Conservation (phyloP, 768 basidiomycete species). For the Steccherinum ochraceum region DNA sequence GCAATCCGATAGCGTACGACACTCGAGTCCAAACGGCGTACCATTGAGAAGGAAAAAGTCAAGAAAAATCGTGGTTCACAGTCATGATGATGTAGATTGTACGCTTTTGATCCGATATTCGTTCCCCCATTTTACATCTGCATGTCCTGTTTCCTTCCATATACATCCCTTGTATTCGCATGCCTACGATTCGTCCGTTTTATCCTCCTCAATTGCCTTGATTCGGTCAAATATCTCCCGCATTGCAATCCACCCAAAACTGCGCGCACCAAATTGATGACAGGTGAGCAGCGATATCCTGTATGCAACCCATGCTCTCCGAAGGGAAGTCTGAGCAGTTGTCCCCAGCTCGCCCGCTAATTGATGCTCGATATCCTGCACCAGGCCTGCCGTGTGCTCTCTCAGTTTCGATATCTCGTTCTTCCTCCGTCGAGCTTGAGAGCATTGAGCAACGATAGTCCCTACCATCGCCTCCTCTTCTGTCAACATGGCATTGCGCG, state of each 20-base stretch:
- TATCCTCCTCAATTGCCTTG: slow-evolving; percentile 36
- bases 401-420: slow-evolving; percentile 50
- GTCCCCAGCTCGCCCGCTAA: slow-evolving; percentile 44
- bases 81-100: slow-evolving; percentile 3
- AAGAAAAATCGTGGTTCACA: slow-evolving; percentile 9
- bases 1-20: slow-evolving; percentile 17
- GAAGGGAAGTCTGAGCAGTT: slow-evolving; percentile 32
- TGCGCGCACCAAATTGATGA: slow-evolving; percentile 49
- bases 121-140: background rate
- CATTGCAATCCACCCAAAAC: slow-evolving; percentile 57
- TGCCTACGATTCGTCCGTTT: slow-evolving; percentile 22
- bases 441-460: slow-evolving; percentile 57
- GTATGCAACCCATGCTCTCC: slow-evolving; percentile 53
- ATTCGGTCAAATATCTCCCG: slow-evolving; percentile 50
- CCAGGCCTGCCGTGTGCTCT: slow-evolving; percentile 48
- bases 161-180: slow-evolving; percentile 40
- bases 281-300: slow-evolving; percentile 30
- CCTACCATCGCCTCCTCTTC: slow-evolving; percentile 61
- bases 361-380: slow-evolving; percentile 41
- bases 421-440: slow-evolving; percentile 47
- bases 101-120: background rate
- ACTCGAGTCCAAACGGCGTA: slow-evolving; percentile 20
- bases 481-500: slow-evolving; percentile 3
- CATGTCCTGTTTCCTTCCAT: slow-evolving; percentile 24
- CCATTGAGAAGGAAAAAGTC: slow-evolving; percentile 22